Conservation (phyloP, 805 yeast genomes). For the Maudiozyma pseudohumilis region DNA sequence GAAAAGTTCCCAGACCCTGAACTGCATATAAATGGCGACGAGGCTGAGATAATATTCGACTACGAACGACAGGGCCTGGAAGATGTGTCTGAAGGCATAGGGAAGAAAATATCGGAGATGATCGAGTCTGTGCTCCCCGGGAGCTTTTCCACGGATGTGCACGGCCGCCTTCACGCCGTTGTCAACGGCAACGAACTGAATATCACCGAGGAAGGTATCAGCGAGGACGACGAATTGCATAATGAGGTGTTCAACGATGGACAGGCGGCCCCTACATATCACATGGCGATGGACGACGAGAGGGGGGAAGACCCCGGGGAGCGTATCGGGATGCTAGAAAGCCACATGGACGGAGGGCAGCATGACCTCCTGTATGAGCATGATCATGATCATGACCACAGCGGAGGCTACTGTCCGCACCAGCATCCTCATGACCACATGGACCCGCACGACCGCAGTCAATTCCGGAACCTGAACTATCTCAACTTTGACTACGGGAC, state of each 20-base stretch:
- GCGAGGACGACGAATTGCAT: background rate
- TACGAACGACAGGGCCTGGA: slow-evolving; percentile 21
- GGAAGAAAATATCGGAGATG: slow-evolving; percentile 23
- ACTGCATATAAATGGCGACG: slow-evolving; percentile 19
- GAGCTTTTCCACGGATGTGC: slow-evolving; percentile 20
- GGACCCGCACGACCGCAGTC: slow-evolving; percentile 3
- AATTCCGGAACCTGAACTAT: slow-evolving; percentile 10
- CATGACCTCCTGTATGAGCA: slow-evolving; percentile 4
- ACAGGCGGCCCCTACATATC: background rate
- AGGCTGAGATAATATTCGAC: slow-evolving; percentile 26
- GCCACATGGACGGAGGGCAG: background rate
- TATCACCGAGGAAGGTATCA: slow-evolving; percentile 13
- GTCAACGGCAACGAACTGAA: slow-evolving; percentile 19
- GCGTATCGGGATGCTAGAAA: background rate
- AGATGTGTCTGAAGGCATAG: slow-evolving; percentile 20
- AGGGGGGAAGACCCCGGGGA: slow-evolving; percentile 5
- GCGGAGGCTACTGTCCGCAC: slow-evolving; percentile 9
- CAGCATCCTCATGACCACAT: slow-evolving; percentile 5
- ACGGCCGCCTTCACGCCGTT: slow-evolving; percentile 21
- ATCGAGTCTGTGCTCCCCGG: slow-evolving; percentile 24
- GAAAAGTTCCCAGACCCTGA: slow-evolving; percentile 19
- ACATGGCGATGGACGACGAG: background rate
- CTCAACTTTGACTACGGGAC: slow-evolving; percentile 13
- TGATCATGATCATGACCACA: slow-evolving; percentile 2
- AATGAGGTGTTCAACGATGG: slow-evolving; percentile 1